Percentiles rank a stretch among this genome's conserved stretches.
These are phyloP conservation scores for Vitellaria paradoxa DNA, from an alignment of 179 eudicot genomes.

Conservation along the genomic window DNA sequence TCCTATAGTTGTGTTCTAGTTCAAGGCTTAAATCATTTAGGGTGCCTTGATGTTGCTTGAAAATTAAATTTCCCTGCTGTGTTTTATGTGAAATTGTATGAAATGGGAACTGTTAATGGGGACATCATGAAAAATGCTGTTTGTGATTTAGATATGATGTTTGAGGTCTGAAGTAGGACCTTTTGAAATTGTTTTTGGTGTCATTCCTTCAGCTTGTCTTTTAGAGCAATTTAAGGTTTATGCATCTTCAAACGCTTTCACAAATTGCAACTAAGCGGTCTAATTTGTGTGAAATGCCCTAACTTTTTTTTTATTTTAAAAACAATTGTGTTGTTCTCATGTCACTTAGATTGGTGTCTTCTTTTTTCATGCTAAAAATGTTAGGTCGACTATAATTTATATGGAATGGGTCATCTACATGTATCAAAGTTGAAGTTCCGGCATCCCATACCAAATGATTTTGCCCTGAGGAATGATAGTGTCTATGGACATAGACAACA, in stretches of 20 bases:
- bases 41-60: too few relatives aligned
- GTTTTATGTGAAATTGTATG: too few relatives aligned
- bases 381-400: constrained; percentile 85
- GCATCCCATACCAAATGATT: constrained; percentile 58
- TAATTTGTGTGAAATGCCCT: neutral
- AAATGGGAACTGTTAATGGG: too few relatives aligned
- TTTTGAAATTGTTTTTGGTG: too few relatives aligned
- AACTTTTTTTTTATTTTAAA: neutral
- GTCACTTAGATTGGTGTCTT: constrained; percentile 2
- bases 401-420: constrained; percentile 96
- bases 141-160: too few relatives aligned
- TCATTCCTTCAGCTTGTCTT: too few relatives aligned
- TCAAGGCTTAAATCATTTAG: too few relatives aligned
- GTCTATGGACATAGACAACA: constrained; percentile 11
- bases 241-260: neutral
- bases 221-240: neutral
- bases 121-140: too few relatives aligned
- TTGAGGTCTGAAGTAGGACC: too few relatives aligned
- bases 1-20: too few relatives aligned
- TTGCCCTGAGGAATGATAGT: constrained; percentile 21
- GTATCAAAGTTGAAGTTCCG: constrained; percentile 82
- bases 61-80: too few relatives aligned
- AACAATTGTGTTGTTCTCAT: neutral
- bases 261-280: neutral
- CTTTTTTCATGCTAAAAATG: neutral